phyloP scores from a whole-genome alignment of 371 early-diverging fungal species.

The Smittium mucronatum region DNA sequence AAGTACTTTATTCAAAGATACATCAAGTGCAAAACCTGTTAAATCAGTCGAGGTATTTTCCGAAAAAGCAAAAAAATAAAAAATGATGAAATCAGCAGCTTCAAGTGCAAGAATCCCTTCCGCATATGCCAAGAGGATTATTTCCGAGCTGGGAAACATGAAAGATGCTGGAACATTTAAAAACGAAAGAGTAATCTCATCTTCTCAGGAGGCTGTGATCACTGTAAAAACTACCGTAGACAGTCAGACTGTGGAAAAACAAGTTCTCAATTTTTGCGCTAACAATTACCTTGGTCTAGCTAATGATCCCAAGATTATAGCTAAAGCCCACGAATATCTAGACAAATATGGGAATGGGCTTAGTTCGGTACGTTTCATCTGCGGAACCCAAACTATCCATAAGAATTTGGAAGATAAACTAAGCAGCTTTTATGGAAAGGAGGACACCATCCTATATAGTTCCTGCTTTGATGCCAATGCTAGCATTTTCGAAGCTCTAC shows the following conservation, averaged over 20 bases:
- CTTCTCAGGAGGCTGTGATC: slow-evolving; percentile 38
- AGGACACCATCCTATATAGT: slow-evolving; percentile 47
- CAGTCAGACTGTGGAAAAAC: slow-evolving; percentile 13
- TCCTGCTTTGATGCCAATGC: slow-evolving; percentile 57
- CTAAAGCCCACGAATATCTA: slow-evolving; percentile 34
- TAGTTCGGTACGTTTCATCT: slow-evolving; percentile 49
- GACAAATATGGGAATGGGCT: slow-evolving; percentile 43
- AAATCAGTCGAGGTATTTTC: no score
- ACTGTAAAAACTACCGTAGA: slow-evolving; percentile 30
- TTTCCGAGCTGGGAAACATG: slow-evolving; percentile 33
- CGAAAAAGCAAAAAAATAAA: neutral
- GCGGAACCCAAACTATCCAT: slow-evolving; percentile 51
- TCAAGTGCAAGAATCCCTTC: slow-evolving; percentile 15
- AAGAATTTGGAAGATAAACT: slow-evolving; percentile 44
- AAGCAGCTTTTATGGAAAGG: slow-evolving; percentile 38
- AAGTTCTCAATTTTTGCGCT: slow-evolving; percentile 45
- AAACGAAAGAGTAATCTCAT: slow-evolving; percentile 40
- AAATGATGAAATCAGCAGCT: neutral
- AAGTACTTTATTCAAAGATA: no score
- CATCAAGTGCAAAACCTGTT: no score
- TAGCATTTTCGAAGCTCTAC: slow-evolving; percentile 45
- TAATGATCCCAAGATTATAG: slow-evolving; percentile 38
- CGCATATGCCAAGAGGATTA: slow-evolving; percentile 23
- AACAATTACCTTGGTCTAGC: slow-evolving; percentile 51
- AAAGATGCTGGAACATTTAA: slow-evolving; percentile 44